phyloP scores from a whole-genome alignment of 345 rosid species.

The Psidium friedrichsthalianum region DNA sequence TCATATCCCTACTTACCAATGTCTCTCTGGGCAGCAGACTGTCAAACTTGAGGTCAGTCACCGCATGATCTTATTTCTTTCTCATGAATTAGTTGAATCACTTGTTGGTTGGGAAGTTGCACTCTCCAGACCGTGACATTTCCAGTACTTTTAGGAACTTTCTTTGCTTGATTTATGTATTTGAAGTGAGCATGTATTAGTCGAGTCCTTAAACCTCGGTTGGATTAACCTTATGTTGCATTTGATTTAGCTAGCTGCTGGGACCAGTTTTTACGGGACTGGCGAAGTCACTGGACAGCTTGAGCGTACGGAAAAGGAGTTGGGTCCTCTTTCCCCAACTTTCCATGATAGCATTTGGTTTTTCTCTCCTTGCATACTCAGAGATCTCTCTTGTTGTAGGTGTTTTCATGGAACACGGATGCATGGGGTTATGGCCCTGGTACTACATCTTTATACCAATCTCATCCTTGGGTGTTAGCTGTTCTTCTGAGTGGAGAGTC shows the following conservation, averaged over 20 bases:
- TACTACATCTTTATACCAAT: constrained; percentile 84
- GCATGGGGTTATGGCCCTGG: constrained; percentile 78
- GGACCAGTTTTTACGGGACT: constrained; percentile 79
- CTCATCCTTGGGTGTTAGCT: constrained; percentile 88
- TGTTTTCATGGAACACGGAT: constrained; percentile 78
- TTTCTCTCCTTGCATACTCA: neutral
- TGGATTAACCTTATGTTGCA: neutral
- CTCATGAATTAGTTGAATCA: neutral
- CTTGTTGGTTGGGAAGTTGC: neutral
- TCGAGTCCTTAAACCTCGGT: neutral
- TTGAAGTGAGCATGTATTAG: too few relatives aligned
- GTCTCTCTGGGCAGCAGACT: constrained; percentile 34
- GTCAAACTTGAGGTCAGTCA: constrained; percentile 50
- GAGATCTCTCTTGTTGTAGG: constrained; percentile 24
- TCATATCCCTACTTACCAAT: constrained; percentile 1
- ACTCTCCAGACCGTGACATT: neutral
- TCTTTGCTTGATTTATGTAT: too few relatives aligned
- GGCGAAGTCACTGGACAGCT: constrained; percentile 90
- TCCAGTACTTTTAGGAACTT: too few relatives aligned
- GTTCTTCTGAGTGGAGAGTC: constrained; percentile 78
- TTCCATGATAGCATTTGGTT: neutral
- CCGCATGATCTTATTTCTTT: neutral
- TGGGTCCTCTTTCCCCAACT: constrained; percentile 45
- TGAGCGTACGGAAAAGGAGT: constrained; percentile 81
- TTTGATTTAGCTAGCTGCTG: constrained; percentile 48